These are phyloP conservation scores for Colletotrichum lentis DNA, from an alignment of 2,329 filamentous ascomycete genomes.

Conservation along the genomic window DNA sequence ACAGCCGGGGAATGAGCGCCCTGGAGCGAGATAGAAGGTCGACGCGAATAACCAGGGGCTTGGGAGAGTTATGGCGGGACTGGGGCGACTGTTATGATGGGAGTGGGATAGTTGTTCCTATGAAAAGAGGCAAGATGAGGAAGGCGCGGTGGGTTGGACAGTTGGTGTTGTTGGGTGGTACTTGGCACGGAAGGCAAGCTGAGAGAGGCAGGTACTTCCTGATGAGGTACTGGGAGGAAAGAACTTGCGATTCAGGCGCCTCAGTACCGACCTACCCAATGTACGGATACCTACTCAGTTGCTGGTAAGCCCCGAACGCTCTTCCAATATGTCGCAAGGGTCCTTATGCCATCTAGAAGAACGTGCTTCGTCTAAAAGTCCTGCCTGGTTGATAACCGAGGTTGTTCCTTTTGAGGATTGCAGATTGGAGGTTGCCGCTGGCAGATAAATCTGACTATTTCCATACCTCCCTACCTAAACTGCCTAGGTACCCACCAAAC, in stretches of 20 bases:
- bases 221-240: neutral
- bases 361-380: neutral
- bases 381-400: neutral
- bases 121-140: neutral
- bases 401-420: neutral
- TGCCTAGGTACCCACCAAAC: too few relatives aligned
- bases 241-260: neutral
- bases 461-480: too few relatives aligned
- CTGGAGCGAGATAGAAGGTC: neutral
- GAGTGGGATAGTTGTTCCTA: slow-evolving; percentile 14
- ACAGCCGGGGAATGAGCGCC: neutral
- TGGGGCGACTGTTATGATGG: neutral
- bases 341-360: neutral
- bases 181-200: neutral
- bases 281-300: too few relatives aligned
- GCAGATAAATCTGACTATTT: too few relatives aligned
- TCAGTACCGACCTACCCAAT: neutral
- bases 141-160: neutral
- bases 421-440: too few relatives aligned
- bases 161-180: neutral
- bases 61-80: neutral
- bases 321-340: neutral
- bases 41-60: neutral
- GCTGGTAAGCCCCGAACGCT: neutral
- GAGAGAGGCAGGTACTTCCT: neutral